phyloP scores from a whole-genome alignment of 106 monocot genomes.

The Dioscorea alata region DNA sequence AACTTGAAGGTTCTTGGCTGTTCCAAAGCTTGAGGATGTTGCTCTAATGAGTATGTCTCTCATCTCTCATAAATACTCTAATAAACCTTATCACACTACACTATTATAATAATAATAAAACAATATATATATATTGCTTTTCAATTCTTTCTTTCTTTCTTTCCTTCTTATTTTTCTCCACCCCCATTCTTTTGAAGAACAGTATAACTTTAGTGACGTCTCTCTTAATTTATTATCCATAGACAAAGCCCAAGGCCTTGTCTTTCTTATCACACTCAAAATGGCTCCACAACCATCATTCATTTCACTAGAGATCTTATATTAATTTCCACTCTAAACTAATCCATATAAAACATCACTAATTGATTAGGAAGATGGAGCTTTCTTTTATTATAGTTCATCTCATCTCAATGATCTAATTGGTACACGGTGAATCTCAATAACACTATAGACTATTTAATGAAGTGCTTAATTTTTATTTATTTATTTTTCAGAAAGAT shows the following conservation, averaged over 20 bases:
- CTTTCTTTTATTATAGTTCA: not conserved
- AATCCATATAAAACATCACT: not conserved
- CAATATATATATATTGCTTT: not conserved
- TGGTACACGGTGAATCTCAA: too few relatives aligned
- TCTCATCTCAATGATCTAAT: not conserved
- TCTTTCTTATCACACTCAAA: slow-evolving; percentile 16
- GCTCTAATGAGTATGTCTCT: slow-evolving; percentile 41
- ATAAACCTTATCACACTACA: slow-evolving; percentile 14
- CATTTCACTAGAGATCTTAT: not conserved
- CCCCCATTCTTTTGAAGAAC: slow-evolving; percentile 11
- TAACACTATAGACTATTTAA: too few relatives aligned
- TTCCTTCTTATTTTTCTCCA: not conserved
- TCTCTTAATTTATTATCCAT: slow-evolving; percentile 34
- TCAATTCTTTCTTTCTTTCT: not conserved
- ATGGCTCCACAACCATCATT: not conserved
- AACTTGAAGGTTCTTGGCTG: not conserved
- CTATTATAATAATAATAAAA: too few relatives aligned
- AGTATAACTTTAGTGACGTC: slow-evolving; percentile 39
- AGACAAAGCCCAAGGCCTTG: slow-evolving; percentile 28
- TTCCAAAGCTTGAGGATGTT: slow-evolving; percentile 10
- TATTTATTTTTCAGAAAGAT: not conserved
- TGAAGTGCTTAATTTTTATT: too few relatives aligned
- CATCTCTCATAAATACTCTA: not conserved
- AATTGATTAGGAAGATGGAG: too few relatives aligned
- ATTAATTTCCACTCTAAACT: not conserved